phyloP scores from a whole-genome alignment of 192 early-diverging fungal genomes.

The Coemansia sp. region DNA sequence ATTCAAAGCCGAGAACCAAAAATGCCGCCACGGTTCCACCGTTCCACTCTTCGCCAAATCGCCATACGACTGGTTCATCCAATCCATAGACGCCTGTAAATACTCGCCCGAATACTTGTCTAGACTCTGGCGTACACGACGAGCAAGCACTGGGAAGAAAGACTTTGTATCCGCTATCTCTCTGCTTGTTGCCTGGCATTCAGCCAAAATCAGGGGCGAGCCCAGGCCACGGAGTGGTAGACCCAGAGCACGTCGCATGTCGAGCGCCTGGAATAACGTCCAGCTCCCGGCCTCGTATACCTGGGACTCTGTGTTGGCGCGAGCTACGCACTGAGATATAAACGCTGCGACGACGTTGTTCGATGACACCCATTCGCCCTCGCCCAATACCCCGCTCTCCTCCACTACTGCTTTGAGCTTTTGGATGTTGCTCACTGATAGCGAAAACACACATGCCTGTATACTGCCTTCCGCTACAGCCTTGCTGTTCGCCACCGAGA shows the following conservation, averaged over 20 bases:
- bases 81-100: constrained; percentile 33
- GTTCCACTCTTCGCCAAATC: constrained; percentile 13
- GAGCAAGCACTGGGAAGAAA: constrained; percentile 17
- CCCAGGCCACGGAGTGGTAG: constrained; percentile 32
- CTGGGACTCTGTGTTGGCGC: constrained; percentile 27
- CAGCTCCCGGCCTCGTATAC: constrained; percentile 34
- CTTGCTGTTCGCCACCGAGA: constrained; percentile 8
- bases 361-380: constrained; percentile 39
- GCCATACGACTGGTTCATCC: constrained; percentile 30
- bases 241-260: constrained; percentile 42
- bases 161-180: constrained; percentile 6
- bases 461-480: not conserved
- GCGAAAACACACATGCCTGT: constrained; percentile 31
- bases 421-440: not conserved
- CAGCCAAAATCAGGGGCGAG: constrained; percentile 46
- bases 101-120: constrained; percentile 29
- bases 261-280: constrained; percentile 44
- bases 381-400: constrained; percentile 23
- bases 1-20: constrained; percentile 47
- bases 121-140: constrained; percentile 21
- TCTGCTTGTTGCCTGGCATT: constrained; percentile 3
- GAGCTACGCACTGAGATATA: constrained; percentile 25
- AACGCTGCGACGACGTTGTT: constrained; percentile 40
- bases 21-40: constrained; percentile 43
- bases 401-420: constrained; percentile 18